phyloP scores from a whole-genome alignment of 106 monocot species.

The Amphibolis antarctica region DNA sequence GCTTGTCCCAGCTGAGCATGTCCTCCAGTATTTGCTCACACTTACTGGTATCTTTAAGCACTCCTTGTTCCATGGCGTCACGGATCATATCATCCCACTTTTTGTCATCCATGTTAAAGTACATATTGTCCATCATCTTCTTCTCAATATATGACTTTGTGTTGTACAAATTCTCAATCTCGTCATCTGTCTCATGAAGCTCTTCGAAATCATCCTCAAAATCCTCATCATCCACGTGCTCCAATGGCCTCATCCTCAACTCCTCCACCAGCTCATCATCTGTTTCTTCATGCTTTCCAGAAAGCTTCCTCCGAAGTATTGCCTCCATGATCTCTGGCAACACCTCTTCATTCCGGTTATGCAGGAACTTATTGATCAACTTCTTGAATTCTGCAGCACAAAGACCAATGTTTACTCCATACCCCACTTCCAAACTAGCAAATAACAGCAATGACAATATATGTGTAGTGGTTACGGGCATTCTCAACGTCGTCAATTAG shows the following conservation, averaged over 20 bases:
- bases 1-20: slow-evolving; percentile 90
- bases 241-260: slow-evolving; percentile 38
- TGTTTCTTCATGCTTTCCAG: slow-evolving; percentile 56
- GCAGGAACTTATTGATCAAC: slow-evolving; percentile 45
- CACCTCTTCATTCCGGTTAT: slow-evolving; percentile 41
- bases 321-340: slow-evolving; percentile 47
- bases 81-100: slow-evolving; percentile 84
- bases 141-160: slow-evolving; percentile 52
- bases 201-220: slow-evolving; percentile 90
- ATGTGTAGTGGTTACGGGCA: neutral
- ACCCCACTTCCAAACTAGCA: neutral
- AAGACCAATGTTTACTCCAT: neutral
- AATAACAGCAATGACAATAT: neutral
- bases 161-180: slow-evolving; percentile 61
- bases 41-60: slow-evolving; percentile 57
- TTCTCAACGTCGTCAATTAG: neutral
- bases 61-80: slow-evolving; percentile 60
- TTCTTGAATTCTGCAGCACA: slow-evolving; percentile 44
- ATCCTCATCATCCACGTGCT: slow-evolving; percentile 45
- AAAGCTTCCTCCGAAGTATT: slow-evolving; percentile 35
- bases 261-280: slow-evolving; percentile 83
- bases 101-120: slow-evolving; percentile 68
- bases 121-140: slow-evolving; percentile 55
- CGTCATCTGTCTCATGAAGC: slow-evolving; percentile 68
- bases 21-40: slow-evolving; percentile 88